A percentile compares a stretch with the other conserved stretches of the same genome.
phyloP scores from a whole-genome alignment of 495 filamentous ascomycete genomes.

The Evernia prunastri region DNA sequence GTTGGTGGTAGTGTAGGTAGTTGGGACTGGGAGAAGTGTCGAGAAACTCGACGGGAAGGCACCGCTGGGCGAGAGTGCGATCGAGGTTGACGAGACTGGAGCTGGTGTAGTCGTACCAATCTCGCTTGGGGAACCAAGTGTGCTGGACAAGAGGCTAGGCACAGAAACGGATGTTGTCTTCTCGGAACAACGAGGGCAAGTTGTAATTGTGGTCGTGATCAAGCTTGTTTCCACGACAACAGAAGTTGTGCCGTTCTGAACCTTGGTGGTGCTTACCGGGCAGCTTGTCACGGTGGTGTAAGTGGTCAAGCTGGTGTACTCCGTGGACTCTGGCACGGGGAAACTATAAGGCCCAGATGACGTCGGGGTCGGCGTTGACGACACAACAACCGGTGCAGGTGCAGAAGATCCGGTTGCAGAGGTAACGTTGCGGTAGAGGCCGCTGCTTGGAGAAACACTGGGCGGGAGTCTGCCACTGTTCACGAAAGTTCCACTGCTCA shows the following conservation, averaged over 20 bases:
- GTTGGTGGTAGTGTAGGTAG: background rate
- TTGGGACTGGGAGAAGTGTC: background rate
- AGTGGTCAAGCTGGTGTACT: conserved; percentile 13
- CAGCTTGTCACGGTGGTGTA: conserved; percentile 8
- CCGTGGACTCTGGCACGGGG: background rate
- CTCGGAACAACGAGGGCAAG: background rate
- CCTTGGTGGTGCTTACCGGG: conserved; percentile 15
- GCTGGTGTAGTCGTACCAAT: background rate
- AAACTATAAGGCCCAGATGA: background rate
- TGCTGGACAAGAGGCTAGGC: background rate
- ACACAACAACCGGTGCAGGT: background rate
- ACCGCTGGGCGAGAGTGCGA: background rate
- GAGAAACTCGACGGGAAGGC: background rate
- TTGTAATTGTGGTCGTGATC: conserved; percentile 17
- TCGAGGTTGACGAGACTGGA: background rate
- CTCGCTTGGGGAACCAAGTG: background rate
- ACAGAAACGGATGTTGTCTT: conserved; percentile 4
- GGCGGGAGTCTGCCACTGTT: background rate
- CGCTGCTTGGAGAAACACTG: background rate
- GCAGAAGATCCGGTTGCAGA: background rate
- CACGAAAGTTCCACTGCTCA: background rate
- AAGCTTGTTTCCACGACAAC: background rate
- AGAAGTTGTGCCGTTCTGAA: background rate
- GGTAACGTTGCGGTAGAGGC: background rate
- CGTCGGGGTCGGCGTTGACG: background rate